Base-by-base conservation (phyloP, 83 land plant species). In the Picea abies region DNA sequence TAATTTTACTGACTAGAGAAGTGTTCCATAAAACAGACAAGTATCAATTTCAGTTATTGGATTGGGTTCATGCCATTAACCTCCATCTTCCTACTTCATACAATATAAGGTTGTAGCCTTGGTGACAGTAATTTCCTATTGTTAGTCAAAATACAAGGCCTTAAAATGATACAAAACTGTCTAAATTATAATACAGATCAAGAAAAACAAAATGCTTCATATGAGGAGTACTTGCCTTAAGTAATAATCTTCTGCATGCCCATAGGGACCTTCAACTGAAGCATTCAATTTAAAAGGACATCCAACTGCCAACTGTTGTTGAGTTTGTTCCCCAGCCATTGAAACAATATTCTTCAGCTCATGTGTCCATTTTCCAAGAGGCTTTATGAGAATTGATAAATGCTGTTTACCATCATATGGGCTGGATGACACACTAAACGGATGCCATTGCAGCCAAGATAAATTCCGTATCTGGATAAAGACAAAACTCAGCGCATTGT, bases 351-450 rank as follows among this genome's bases (percentile, higher is more conserved):
- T 85, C 61, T 84, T 77, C 64, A 97, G 84, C 60, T 90, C 88
- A 19, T 61, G 82, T 62, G 96, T 97, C 99, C 99, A 97, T 52
- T 85, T 84, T 16, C 99, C 99, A 60, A 91, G 90, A 63, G 93
- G 96, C 79, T 97, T 97, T 69, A 95, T 90, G 73, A 97, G 92
- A 76, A 97, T 79, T 12, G 91, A 58, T n/a, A 95, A 37, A 78
- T 90, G 91, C 64, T 92, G 49, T 78, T 83, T 78, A 4, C 94
- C 96, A 82, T 93, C 95, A 58, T 83, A 84, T 37, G 95, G 96
- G 81, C 96, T 97, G 14, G 98, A 97, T 16, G 96, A 93, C 32
- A 97, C 96, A 84, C 96, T 97, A 86, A 97, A 97, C 29, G 99
- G 99, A 83, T 97, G 99, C 99, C 99, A 97, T 80, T 97, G 95